These are phyloP conservation scores for Penicillium sp. DNA, from an alignment of 2,329 filamentous ascomycete genomes.

Conservation along the genomic window DNA sequence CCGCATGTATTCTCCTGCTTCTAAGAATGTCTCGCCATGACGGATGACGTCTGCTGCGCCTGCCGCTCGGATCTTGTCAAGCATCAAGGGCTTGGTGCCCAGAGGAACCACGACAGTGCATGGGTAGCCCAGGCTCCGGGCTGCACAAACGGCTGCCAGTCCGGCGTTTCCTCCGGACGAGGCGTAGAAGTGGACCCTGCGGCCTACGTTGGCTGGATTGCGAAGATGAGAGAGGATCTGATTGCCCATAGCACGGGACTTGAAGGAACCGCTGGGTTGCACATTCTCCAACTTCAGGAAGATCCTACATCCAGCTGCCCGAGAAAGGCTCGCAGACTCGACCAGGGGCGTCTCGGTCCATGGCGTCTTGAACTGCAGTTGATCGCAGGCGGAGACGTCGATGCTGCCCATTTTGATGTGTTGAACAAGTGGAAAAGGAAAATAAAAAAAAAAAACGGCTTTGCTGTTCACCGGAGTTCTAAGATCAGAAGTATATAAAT, in stretches of 20 bases:
- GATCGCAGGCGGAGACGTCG: constrained; percentile 24
- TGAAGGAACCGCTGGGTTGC: constrained; percentile 83
- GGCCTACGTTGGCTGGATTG: constrained; percentile 40
- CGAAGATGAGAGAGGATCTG: constrained; percentile 58
- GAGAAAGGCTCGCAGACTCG: constrained; percentile 64
- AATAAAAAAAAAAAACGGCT: neutral
- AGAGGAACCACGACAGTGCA: constrained; percentile 74
- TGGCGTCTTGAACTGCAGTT: constrained; percentile 43
- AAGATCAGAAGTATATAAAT: constrained; percentile 10
- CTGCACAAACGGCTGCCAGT: constrained; percentile 73
- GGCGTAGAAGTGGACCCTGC: constrained; percentile 68
- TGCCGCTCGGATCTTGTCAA: constrained; percentile 65
- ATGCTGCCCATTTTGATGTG: constrained; percentile 36
- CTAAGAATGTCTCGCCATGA: constrained; percentile 64
- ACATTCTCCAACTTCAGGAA: constrained; percentile 83
- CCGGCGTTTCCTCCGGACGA: constrained; percentile 82
- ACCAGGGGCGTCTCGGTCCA: constrained; percentile 72
- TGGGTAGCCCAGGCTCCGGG: constrained; percentile 59
- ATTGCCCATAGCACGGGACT: constrained; percentile 72
- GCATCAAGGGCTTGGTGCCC: constrained; percentile 65
- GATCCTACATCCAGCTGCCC: constrained; percentile 71
- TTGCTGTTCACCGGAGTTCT: neutral
- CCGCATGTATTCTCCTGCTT: constrained; percentile 66
- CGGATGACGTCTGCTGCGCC: constrained; percentile 66
- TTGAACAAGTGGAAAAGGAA: constrained; percentile 14